Evolutionary conservation across 208 protist genomes (phyloP).

Genomic region (Trypanosoma rangeli): DNA sequence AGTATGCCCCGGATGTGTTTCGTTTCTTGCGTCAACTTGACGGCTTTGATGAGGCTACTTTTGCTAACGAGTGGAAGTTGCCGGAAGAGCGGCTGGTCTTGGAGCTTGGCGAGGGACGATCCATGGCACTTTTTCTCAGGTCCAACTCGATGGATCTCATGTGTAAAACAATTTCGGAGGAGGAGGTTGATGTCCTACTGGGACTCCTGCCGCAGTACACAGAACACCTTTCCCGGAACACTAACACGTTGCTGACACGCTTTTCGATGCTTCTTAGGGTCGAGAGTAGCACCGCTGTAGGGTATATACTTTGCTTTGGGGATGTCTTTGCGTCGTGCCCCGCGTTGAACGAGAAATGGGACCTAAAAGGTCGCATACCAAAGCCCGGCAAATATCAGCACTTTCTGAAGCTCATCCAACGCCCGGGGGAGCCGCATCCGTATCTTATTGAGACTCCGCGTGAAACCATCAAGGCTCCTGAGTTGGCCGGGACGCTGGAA

Average conservation of each 20-base stretch:
- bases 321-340: conserved; percentile 67
- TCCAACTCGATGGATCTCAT: conserved; percentile 77
- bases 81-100: conserved; percentile 53
- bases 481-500: conserved; percentile 1
- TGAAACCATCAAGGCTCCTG: conserved; percentile 7
- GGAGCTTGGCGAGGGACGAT: conserved; percentile 77
- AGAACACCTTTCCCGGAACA: conserved; percentile 45
- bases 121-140: conserved; percentile 81
- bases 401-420: conserved; percentile 55
- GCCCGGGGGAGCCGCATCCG: conserved; percentile 51
- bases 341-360: conserved; percentile 81
- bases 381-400: conserved; percentile 78
- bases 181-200: conserved; percentile 70
- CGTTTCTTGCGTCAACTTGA: conserved; percentile 52
- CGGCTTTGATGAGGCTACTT: conserved; percentile 46
- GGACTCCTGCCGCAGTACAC: conserved; percentile 50
- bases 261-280: conserved; percentile 80
- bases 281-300: conserved; percentile 36
- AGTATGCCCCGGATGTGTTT: conserved; percentile 82
- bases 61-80: conserved; percentile 73
- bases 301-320: conserved; percentile 79
- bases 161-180: conserved; percentile 79
- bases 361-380: conserved; percentile 84
- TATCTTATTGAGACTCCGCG: conserved; percentile 43
- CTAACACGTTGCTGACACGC: conserved; percentile 71